Base-by-base conservation (phyloP, 441 rosid genomes). In the Hypseocharis bilobata region DNA sequence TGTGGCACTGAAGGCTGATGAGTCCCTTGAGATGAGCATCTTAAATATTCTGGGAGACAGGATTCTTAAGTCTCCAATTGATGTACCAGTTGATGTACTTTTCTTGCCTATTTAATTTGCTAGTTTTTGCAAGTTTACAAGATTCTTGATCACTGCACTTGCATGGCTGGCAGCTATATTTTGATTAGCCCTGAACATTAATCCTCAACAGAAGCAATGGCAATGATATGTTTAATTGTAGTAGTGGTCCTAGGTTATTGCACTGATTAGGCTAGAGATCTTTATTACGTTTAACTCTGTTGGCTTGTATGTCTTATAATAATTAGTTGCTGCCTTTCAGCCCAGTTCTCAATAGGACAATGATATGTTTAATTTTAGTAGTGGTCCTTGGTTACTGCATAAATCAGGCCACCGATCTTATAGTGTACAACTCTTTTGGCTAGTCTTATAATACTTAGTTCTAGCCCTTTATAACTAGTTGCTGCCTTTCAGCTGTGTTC, bases 11-110 rank as follows among this genome's bases (percentile, higher is more conserved):
- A 77, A 72, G 69, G 84, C 88, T 62, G 92, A 94, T 73, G 98
- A 91, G 70, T 78, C 86, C 60, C 92, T 94, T 72, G 99, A 94
- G 85, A 86, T 91, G 88, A 78, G 83, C 57, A 69, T 86, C 59
- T 68, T 94, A 73, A 79, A 83, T 45, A 78, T 89, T 78, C 86
- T 94, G 62, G 98, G 92, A 55, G 92, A 91, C 77, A 75, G 76
- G 72, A 74, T 94, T 77, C 94, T 94, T 22, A 85, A 79, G 65
- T 88, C 88, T 0, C 81, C 91, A 40, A 72, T 80, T 54, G 96
- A 91, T 84, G 96, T 94, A 7, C 92, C 98, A 66, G 30, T 63
- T 67, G 94, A 94, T 71, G 99, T 93, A 79, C 72, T 77, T 73
- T 65, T 45, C 74, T 65, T 68, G 7, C 62, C 30, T 29, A 2